Base-by-base conservation (phyloP, 306 rosid genomes). In the Begonia loranthoides region DNA sequence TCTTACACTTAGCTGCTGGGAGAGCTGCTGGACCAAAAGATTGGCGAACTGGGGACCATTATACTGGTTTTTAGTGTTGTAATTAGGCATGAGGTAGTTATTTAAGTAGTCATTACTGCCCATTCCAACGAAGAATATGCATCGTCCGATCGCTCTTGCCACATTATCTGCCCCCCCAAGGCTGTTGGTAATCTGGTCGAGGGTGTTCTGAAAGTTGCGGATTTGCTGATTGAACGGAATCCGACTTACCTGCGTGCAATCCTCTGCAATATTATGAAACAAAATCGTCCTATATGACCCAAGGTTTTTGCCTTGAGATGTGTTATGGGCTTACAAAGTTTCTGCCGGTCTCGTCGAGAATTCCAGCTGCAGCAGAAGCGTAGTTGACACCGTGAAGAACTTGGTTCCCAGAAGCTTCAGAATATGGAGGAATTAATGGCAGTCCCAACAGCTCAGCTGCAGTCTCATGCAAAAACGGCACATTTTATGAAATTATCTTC, bases 51-150 rank as follows among this genome's bases (percentile, higher is more conserved):
- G 92, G 28, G 51, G 76, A 33, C 59, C 81, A 51, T 82, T 82
- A 50, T 78, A 90, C 55, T 90, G 94, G 50, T 59, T 70, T 45
- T 73, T 58, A 5, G 97, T 90, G 11, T 72, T 60, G 55, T 79
- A 85, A 51, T 90, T 90, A 44, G 95, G 97, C 97, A 90, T 90
- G 13, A 90, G 95, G 57, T 90, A 85, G 58, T 85, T 90, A 66
- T 90, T 90, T 1, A 90, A 74, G 74, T 90, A 90, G 79, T 90
- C 97, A 62, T 90, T 90, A 80, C 93, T 82, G 6, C 97, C 97
- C 94, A 90, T 85, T 68, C 92, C 95, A 15, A 90, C 77, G 54
- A 82, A 90, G 75, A 85, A 85, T 11, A 89, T 59, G 66, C 85
- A 76, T 15, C 56, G 61, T 17, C 71, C 74, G 45, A 85, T 75